Evolutionary conservation across 495 filamentous ascomycete genomes (phyloP).

Genomic region (Lindgomyces ingoldianus): DNA sequence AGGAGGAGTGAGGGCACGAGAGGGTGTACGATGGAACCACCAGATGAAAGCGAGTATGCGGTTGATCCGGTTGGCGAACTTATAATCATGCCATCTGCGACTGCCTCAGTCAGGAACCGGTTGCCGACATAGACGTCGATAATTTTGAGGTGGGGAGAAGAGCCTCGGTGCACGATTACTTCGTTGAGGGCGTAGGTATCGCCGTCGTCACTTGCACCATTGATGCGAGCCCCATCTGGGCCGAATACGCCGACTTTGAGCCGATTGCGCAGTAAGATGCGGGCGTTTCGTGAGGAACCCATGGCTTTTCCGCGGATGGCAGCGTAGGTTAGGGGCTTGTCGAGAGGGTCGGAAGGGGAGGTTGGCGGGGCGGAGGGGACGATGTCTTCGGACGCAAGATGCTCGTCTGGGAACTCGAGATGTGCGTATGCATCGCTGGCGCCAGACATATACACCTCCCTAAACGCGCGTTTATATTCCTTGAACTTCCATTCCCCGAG

Average conservation of each 20-base stretch:
- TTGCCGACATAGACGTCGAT: conserved; percentile 84
- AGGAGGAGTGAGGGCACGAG: conserved; percentile 82
- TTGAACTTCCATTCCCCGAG: conserved; percentile 94
- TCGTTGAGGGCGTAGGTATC: conserved; percentile 93
- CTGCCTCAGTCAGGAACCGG: conserved; percentile 84
- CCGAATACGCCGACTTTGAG: conserved; percentile 63
- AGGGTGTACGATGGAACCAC: conserved; percentile 94
- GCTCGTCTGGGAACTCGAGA: conserved; percentile 18
- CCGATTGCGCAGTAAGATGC: conserved; percentile 81
- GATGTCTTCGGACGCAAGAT: too few relatives aligned
- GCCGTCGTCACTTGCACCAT: conserved; percentile 34
- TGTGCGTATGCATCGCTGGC: conserved; percentile 54
- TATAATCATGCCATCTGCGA: conserved; percentile 93
- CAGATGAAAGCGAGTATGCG: conserved; percentile 87
- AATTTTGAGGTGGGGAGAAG: conserved; percentile 84
- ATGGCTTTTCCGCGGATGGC: conserved; percentile 76
- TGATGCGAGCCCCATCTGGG: conserved; percentile 24
- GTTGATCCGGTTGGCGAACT: conserved; percentile 93
- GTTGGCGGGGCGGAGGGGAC: neutral
- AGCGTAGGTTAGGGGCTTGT: conserved; percentile 62
- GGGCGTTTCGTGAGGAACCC: conserved; percentile 70
- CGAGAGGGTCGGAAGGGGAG: conserved; percentile 10
- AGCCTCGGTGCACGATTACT: conserved; percentile 86
- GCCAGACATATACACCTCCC: conserved; percentile 92
- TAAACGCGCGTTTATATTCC: conserved; percentile 86